These are phyloP conservation scores for Funneliformis geosporum DNA, from an alignment of 192 early-diverging fungal species.

Conservation along the genomic window DNA sequence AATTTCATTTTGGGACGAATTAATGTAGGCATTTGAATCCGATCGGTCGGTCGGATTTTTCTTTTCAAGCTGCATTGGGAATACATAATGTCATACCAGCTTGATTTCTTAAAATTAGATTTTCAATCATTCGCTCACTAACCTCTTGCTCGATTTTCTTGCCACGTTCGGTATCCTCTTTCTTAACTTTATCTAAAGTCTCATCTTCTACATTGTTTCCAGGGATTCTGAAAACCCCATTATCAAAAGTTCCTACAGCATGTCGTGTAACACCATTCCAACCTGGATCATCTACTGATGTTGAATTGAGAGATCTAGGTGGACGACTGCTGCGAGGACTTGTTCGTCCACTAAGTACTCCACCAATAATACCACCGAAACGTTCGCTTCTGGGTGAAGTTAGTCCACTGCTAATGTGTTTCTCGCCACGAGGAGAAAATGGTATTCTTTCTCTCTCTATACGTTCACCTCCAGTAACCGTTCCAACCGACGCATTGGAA, in stretches of 20 bases:
- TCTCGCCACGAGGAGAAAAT: conserved; percentile 18
- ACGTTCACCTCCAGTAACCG: conserved; percentile 24
- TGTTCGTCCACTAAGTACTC: conserved; percentile 24
- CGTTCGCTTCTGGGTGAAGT: conserved; percentile 32
- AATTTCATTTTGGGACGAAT: not conserved
- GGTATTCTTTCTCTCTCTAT: conserved; percentile 20
- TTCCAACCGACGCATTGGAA: conserved; percentile 12
- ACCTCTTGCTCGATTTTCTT: conserved; percentile 26
- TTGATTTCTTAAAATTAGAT: not conserved
- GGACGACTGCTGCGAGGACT: conserved; percentile 15
- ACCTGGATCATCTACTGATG: conserved; percentile 45
- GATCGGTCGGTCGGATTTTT: conserved; percentile 9
- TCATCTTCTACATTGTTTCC: conserved; percentile 47
- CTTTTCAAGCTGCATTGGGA: conserved; percentile 24
- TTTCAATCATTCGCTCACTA: not conserved
- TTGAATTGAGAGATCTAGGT: conserved; percentile 16
- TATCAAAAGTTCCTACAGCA: conserved; percentile 67
- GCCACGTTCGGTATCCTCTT: conserved; percentile 13
- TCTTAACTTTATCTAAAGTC: conserved; percentile 33
- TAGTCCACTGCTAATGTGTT: conserved; percentile 14
- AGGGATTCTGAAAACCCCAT: conserved; percentile 67
- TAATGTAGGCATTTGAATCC: not conserved
- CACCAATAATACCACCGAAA: conserved; percentile 28
- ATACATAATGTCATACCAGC: conserved; percentile 1
- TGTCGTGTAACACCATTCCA: conserved; percentile 59